Evolutionary conservation across 345 rosid species (phyloP).

Genomic region (Murraya paniculata): DNA sequence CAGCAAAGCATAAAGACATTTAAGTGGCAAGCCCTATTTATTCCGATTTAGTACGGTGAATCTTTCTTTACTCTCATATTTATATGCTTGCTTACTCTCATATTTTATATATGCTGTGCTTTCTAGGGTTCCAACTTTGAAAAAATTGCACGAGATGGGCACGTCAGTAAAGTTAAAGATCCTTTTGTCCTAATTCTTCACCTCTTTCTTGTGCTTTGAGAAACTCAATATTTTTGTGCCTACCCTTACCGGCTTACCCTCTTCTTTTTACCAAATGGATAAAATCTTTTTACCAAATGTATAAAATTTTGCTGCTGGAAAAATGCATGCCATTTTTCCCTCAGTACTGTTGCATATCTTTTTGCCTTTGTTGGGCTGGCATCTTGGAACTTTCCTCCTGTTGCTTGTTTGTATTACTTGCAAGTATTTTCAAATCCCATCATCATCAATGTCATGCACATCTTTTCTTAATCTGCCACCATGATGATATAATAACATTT

Average conservation of each 20-base stretch:
- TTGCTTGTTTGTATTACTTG: background rate
- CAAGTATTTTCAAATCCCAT: background rate
- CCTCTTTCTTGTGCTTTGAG: constrained; percentile 1
- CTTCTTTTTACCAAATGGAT: background rate
- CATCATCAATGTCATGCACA: background rate
- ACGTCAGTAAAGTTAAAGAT: constrained; percentile 20
- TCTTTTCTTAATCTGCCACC: constrained; percentile 10
- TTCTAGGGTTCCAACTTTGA: constrained; percentile 12
- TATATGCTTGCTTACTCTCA: too few relatives aligned
- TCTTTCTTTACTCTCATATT: background rate
- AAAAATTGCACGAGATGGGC: constrained; percentile 5
- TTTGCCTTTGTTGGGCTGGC: background rate
- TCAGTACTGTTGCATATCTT: background rate
- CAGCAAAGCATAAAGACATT: constrained; percentile 7
- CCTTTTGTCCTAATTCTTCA: constrained; percentile 9
- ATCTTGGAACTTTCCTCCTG: constrained; percentile 5
- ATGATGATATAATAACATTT: background rate
- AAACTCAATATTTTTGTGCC: background rate
- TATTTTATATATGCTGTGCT: background rate
- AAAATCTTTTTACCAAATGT: background rate
- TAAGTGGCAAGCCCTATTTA: constrained; percentile 21
- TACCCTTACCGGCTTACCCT: background rate
- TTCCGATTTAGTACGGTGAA: constrained; percentile 14
- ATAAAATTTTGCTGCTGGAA: background rate
- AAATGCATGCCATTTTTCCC: background rate